Evolutionary conservation across 306 rosid genomes (phyloP).

Genomic region (Comarum palustre): DNA sequence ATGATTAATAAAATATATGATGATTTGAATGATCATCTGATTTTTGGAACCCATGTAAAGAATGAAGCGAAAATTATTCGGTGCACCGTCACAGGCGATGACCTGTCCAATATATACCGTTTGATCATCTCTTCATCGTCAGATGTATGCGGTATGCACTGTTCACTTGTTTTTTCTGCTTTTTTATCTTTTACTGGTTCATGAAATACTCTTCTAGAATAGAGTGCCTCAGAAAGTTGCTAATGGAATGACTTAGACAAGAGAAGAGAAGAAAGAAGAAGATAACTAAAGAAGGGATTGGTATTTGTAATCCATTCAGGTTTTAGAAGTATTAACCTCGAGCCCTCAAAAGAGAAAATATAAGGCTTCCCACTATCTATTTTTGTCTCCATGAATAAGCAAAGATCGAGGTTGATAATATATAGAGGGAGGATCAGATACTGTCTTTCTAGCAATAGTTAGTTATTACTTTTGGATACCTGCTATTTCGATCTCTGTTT

Average conservation of each 20-base stretch:
- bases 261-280: constrained; percentile 16
- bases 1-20: not conserved
- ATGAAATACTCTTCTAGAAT: no score
- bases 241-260: constrained; percentile 21
- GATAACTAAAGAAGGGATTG: constrained; percentile 12
- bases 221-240: constrained; percentile 6
- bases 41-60: constrained; percentile 29
- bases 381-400: constrained; percentile 36
- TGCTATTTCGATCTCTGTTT: not conserved
- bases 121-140: no score
- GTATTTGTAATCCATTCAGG: constrained; percentile 22
- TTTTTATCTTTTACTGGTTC: no score
- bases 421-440: constrained; percentile 14
- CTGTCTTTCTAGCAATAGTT: no score
- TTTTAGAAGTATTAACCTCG: constrained; percentile 74
- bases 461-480: not conserved
- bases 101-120: no score
- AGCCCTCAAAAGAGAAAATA: constrained; percentile 62
- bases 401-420: constrained; percentile 29
- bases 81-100: no score
- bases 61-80: no score
- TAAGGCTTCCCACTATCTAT: constrained; percentile 32
- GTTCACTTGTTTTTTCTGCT: no score
- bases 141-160: no score
- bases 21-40: not conserved